phyloP scores from a whole-genome alignment of 2,329 filamentous ascomycete genomes.

The Aureobasidium pullulans region DNA sequence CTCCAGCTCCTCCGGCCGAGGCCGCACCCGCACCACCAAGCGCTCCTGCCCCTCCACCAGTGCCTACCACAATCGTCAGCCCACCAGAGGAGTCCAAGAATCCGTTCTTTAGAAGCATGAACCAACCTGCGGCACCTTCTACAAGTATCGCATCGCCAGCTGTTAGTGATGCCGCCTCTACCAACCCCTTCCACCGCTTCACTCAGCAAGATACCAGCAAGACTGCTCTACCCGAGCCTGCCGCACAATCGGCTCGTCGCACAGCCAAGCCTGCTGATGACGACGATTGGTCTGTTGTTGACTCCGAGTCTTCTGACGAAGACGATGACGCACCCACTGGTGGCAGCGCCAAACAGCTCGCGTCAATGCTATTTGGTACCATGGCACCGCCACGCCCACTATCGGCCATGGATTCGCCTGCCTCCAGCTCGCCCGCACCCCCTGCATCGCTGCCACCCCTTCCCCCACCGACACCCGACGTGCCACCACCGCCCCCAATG shows the following conservation, averaged over 20 bases:
- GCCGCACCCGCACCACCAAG: conserved; percentile 32
- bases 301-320: conserved; percentile 63
- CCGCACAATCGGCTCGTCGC: conserved; percentile 41
- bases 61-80: conserved; percentile 41
- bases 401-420: conserved; percentile 60
- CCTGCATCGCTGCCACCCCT: conserved; percentile 23
- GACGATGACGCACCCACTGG: conserved; percentile 74
- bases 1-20: conserved; percentile 39
- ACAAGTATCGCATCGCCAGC: conserved; percentile 35
- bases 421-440: conserved; percentile 36
- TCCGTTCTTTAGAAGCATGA: conserved; percentile 87
- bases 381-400: conserved; percentile 90
- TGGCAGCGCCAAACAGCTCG: conserved; percentile 80
- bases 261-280: conserved; percentile 50
- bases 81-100: conserved; percentile 74
- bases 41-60: conserved; percentile 32
- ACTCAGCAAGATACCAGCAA: conserved; percentile 52
- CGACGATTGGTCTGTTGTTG: conserved; percentile 76
- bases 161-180: conserved; percentile 50
- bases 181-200: conserved; percentile 91
- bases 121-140: conserved; percentile 40
- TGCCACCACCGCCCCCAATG: conserved; percentile 28
- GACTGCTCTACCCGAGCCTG: conserved; percentile 42
- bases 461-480: conserved; percentile 38
- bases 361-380: conserved; percentile 90